These are phyloP conservation scores for Lactuca saligna DNA, from an alignment of 129 eudicot genomes.

Conservation along the genomic window DNA sequence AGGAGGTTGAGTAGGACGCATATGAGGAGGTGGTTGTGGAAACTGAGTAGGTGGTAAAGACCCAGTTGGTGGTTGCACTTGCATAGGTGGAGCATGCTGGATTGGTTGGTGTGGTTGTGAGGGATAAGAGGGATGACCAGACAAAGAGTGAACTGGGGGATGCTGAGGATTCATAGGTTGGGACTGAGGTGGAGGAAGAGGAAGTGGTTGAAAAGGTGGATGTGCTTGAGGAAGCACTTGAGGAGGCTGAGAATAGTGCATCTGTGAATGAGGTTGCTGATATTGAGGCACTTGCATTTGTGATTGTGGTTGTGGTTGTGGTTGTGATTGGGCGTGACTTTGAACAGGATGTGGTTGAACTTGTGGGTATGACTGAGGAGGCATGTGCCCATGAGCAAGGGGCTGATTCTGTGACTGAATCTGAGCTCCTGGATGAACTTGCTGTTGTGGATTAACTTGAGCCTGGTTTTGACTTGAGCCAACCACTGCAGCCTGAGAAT, in stretches of 20 bases:
- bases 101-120: constrained; percentile 60
- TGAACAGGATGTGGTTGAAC: constrained; percentile 45
- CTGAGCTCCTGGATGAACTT: constrained; percentile 41
- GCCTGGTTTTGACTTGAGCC: constrained; percentile 31
- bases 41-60: constrained; percentile 49
- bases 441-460: constrained; percentile 39
- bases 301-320: constrained; percentile 59
- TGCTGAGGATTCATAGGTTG: constrained; percentile 42
- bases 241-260: constrained; percentile 39
- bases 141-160: constrained; percentile 38
- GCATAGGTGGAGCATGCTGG: constrained; percentile 47
- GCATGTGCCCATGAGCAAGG: constrained; percentile 35
- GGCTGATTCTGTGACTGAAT: constrained; percentile 42
- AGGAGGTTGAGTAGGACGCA: constrained; percentile 62
- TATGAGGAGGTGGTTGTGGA: constrained; percentile 53
- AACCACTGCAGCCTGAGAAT: constrained; percentile 33
- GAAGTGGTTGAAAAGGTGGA: constrained; percentile 39
- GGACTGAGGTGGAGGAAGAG: constrained; percentile 34
- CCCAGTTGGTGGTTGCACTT: constrained; percentile 41
- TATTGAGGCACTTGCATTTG: constrained; percentile 59
- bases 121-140: constrained; percentile 57
- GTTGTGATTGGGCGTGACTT: constrained; percentile 46
- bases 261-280: constrained; percentile 65
- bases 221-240: constrained; percentile 30
- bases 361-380: constrained; percentile 46